Percentiles rank a stretch among this genome's conserved stretches.
phyloP scores from a whole-genome alignment of 2,329 filamentous ascomycete species.

The Ophiocordyceps australis region DNA sequence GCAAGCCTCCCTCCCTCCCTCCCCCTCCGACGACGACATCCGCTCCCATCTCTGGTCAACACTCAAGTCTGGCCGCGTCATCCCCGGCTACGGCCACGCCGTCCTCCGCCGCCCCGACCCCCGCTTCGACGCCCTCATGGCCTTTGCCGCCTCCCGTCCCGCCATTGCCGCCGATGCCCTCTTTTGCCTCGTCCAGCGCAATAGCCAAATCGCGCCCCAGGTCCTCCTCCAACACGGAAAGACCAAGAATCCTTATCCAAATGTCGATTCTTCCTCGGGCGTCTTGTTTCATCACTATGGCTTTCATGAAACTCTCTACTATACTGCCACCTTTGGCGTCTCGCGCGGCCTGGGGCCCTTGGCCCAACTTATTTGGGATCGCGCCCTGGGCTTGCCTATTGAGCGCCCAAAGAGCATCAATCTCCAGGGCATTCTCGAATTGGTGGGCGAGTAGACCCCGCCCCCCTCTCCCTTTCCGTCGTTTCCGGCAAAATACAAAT shows the following conservation, averaged over 20 bases:
- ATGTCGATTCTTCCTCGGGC: constrained; percentile 85
- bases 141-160: constrained; percentile 71
- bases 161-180: constrained; percentile 78
- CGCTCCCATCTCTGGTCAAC: constrained; percentile 83
- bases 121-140: constrained; percentile 90
- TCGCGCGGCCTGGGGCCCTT: constrained; percentile 66
- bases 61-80: constrained; percentile 82
- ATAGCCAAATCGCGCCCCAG: constrained; percentile 75
- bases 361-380: constrained; percentile 91
- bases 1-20: constrained; percentile 68
- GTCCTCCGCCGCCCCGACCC: constrained; percentile 95
- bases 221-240: constrained; percentile 93
- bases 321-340: constrained; percentile 57
- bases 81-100: constrained; percentile 89
- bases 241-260: constrained; percentile 95
- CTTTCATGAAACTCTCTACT: constrained; percentile 94
- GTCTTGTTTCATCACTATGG: constrained; percentile 97
- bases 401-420: constrained; percentile 98
- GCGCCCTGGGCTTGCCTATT: constrained; percentile 83
- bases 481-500: no score
- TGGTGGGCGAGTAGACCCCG: constrained; percentile 32
- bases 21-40: constrained; percentile 66
- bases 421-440: constrained; percentile 65
- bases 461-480: no score
- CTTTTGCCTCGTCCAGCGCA: constrained; percentile 87